Base-by-base conservation (phyloP, 2,329 filamentous ascomycete genomes). In the Penicillium sp. region DNA sequence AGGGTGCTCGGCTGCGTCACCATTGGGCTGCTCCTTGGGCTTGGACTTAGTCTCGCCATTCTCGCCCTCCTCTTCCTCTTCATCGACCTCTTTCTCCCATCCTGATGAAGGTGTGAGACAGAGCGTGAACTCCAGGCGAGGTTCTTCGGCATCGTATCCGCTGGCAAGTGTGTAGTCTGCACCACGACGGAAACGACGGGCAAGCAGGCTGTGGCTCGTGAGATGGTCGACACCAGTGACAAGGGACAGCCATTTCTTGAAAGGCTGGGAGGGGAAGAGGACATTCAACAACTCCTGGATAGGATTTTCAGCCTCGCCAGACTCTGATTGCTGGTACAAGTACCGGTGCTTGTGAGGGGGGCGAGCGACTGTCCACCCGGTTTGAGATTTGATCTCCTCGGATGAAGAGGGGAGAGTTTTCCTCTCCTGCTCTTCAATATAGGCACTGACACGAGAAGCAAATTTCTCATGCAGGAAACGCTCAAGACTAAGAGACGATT, bases 301-400 rank as follows among this genome's bases (percentile, higher is more conserved):
- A 0, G 90, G 77, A 73, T 40, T 60, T 54, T 72, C 62, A 63
- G 67, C 47, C 61, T 67, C 55, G 67, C 71, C 37, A 52, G 73
- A 60, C 3, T 62, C 58, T 26, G 77, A 72, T 63, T 91, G 86
- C 55, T 90, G 83, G 74, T 94, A 99, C 2, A 96, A 80, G 72
- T 89, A 99, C 13, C 92, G 90, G 70, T 97, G 92, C 78, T 99
- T 99, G 77, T 99, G 92, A 0, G 94, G 94, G 34, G 94, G 94
- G 28, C 85, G 83, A 6, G 94, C 90, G 8, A 95, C 88, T 56
- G 82, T 84, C 90, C 90, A 94, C 0, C 77, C 75, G 37, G 79
- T 83, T 58, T 76, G 76, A 42, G 79, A 79, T 66, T 87, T 84
- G 55, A 89, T 86, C 53, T 82, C 80, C 0, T 73, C 67, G 42